Base-by-base conservation (phyloP, 176 grass and related monocot genomes). In the Avena eriantha region DNA sequence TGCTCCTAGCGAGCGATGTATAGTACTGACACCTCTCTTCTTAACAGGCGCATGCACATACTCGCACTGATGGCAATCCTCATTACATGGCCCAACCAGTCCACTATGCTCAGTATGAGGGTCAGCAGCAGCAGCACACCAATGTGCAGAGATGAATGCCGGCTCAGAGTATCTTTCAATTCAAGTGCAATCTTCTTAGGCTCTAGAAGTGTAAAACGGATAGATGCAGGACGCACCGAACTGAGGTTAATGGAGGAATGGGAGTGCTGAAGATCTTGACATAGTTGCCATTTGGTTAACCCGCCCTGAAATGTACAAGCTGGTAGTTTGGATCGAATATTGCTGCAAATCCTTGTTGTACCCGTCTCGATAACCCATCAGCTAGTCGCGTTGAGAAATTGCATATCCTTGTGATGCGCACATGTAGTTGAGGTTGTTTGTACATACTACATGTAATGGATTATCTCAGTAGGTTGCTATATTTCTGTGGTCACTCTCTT, bases 131-230 rank as follows among this genome's bases (percentile, higher is more conserved):
- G 56, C 73, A 53, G 47, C 88, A 91, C 66, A 80, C 84, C 70
- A 78, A 87, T 49, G 51, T 84, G 82, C 91, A 93, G 77, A 95
- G 91, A 95, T 95, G 79, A 92, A 67, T 69, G 39, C n/a, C 18
- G 49, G 61, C 39, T 57, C 4, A 13, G 69, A 71, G n/a, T 56
- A 70, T 19, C 67, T 88, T 81, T 84, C 86, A 85, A 45, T 51
- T 46, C 45, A 77, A 3, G 53, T 69, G 69, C 53, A 9, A 33
- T 76, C 45, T 77, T 80, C 45, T 81, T 31, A 43, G 55, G 54
- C 29, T 73, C 64, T 1, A 5, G 50, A 41, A 41, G 69, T 85
- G 69, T 91, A 87, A 74, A 74, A 75, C 72, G 48, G 66, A 66
- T 84, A 33, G 69, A 70, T 60, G 41, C n/a, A 69, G 53, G 78